phyloP scores from a whole-genome alignment of 257 asterid species.

The Jaltomata sinuosa region DNA sequence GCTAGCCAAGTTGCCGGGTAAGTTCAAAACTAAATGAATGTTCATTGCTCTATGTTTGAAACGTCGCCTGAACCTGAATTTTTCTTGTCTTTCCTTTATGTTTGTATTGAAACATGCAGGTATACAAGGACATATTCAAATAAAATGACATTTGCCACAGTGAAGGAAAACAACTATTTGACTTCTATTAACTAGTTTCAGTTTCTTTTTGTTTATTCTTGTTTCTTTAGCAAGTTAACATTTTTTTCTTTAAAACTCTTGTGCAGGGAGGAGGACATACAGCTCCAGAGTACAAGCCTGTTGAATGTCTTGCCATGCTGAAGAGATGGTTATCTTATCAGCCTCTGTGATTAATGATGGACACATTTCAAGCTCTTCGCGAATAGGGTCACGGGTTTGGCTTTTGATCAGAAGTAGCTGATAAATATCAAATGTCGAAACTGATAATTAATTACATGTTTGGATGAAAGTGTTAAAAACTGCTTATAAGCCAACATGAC shows the following conservation, averaged over 20 bases:
- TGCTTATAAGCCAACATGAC: no score
- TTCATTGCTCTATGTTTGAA: no score
- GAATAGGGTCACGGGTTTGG: no score
- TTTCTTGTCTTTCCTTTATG: no score
- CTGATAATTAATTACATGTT: not conserved
- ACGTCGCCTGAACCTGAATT: no score
- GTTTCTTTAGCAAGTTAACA: not conserved
- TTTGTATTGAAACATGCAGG: constrained; percentile 3
- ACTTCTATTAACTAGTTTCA: not conserved
- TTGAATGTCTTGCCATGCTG: constrained; percentile 17
- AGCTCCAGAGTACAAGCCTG: constrained; percentile 20
- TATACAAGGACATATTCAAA: constrained; percentile 25
- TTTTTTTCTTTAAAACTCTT: not conserved
- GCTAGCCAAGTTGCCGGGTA: constrained; percentile 24
- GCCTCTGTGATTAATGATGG: constrained; percentile 1
- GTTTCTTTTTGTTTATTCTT: not conserved
- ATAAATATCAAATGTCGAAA: not conserved
- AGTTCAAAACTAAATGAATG: no score
- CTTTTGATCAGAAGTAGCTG: not conserved
- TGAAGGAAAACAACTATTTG: constrained; percentile 12
- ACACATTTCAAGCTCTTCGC: not conserved
- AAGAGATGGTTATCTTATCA: constrained; percentile 19
- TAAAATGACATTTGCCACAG: constrained; percentile 21
- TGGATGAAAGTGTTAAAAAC: not conserved
- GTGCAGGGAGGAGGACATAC: constrained; percentile 29